Evolutionary conservation across 2,329 filamentous ascomycete genomes (phyloP).

Genomic region (Diatrype stigma): DNA sequence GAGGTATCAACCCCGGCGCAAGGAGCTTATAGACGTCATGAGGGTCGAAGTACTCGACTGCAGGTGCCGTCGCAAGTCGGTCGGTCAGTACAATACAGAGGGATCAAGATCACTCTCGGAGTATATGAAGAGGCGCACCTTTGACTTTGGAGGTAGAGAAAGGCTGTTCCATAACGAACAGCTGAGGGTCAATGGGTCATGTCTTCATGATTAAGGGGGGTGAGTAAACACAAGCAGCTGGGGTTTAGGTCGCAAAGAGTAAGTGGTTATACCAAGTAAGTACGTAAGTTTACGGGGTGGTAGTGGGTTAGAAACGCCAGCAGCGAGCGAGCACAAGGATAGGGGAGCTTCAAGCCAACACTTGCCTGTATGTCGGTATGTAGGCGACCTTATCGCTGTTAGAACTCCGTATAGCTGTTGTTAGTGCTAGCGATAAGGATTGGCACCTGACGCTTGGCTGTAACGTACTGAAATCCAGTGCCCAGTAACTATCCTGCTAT

Average conservation of each 20-base stretch:
- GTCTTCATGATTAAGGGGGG: conserved; percentile 26
- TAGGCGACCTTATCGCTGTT: too few relatives aligned
- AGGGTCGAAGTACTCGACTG: conserved; percentile 96
- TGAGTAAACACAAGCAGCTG: not conserved
- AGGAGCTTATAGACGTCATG: conserved; percentile 82
- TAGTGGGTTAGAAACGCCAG: not conserved
- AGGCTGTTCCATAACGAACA: conserved; percentile 58
- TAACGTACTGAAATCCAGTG: too few relatives aligned
- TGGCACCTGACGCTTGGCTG: too few relatives aligned
- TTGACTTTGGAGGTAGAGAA: conserved; percentile 74
- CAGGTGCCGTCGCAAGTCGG: conserved; percentile 5
- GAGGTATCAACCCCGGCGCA: conserved; percentile 69
- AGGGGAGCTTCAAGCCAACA: too few relatives aligned
- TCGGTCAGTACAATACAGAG: conserved; percentile 2
- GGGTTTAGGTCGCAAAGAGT: too few relatives aligned
- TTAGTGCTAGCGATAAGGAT: too few relatives aligned
- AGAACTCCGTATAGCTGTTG: too few relatives aligned
- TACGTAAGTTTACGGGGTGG: too few relatives aligned
- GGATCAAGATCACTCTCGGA: not conserved
- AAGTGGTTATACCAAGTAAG: not conserved
- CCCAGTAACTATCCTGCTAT: too few relatives aligned
- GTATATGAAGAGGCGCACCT: conserved; percentile 40
- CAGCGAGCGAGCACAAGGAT: too few relatives aligned
- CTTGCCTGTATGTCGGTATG: too few relatives aligned
- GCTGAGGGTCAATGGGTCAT: conserved; percentile 19